Evolutionary conservation across 164 flowering plant species (phyloP).

Genomic region (Santalum album): DNA sequence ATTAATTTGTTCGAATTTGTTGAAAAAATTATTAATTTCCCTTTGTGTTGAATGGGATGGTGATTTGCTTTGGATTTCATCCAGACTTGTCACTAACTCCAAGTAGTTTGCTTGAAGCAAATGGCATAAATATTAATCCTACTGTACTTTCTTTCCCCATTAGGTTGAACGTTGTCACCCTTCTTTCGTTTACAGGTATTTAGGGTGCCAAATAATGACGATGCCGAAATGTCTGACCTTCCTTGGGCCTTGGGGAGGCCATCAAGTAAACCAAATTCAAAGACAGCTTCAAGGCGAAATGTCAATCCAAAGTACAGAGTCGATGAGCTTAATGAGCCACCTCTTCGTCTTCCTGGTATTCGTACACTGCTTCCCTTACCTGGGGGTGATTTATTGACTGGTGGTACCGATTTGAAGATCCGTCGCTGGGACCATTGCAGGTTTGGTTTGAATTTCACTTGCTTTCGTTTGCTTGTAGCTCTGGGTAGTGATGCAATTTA

Average conservation of each 20-base stretch:
- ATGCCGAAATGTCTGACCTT: constrained; percentile 50
- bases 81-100: too few species aligned
- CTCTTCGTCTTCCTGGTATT: constrained; percentile 75
- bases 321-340: constrained; percentile 81
- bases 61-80: too few species aligned
- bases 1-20: too few species aligned
- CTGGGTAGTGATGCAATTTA: background rate
- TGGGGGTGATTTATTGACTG: constrained; percentile 90
- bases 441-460: constrained; percentile 22
- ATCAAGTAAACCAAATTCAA: constrained; percentile 9
- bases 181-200: constrained; percentile 47
- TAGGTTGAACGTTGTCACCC: background rate
- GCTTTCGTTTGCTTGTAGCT: background rate
- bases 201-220: constrained; percentile 50
- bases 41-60: too few species aligned
- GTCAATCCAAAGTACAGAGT: constrained; percentile 61
- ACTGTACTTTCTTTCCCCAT: too few species aligned
- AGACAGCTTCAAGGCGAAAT: constrained; percentile 23
- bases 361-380: constrained; percentile 91
- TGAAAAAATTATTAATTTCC: too few species aligned
- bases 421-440: constrained; percentile 91
- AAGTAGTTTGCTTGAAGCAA: too few species aligned
- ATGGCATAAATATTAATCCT: too few species aligned
- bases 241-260: constrained; percentile 84
- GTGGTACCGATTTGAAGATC: constrained; percentile 67